Conservation (phyloP, 2,329 filamentous ascomycete genomes). For the Lanzia echinophila region DNA sequence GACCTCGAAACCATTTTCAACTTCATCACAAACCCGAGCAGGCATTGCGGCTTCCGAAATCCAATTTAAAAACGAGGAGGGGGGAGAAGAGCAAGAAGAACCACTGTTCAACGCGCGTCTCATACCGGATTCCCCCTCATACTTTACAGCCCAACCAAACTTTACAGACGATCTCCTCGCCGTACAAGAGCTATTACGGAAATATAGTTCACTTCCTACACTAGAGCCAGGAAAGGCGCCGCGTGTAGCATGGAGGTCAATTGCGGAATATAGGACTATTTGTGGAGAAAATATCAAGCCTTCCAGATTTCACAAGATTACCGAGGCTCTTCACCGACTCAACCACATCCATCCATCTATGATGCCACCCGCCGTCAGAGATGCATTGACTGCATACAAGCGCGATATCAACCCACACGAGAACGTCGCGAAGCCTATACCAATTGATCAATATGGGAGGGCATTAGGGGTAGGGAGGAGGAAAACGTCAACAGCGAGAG, state of each 20-base stretch:
- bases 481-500: conserved; percentile 80
- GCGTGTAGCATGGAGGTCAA: conserved; percentile 72
- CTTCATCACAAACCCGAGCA: conserved; percentile 24
- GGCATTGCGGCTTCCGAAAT: conserved; percentile 40
- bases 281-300: conserved; percentile 67
- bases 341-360: conserved; percentile 79
- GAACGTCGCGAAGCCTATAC: conserved; percentile 54
- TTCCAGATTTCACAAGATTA: conserved; percentile 70
- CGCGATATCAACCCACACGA: conserved; percentile 66
- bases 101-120: conserved; percentile 58
- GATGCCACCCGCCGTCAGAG: conserved; percentile 61
- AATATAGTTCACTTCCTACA: conserved; percentile 66
- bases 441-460: conserved; percentile 70
- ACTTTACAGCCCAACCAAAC: conserved; percentile 78
- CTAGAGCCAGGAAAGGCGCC: conserved; percentile 60
- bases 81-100: conserved; percentile 21
- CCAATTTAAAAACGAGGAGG: conserved; percentile 31
- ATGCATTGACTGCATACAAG: conserved; percentile 63
- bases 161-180: conserved; percentile 81
- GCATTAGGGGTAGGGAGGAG: conserved; percentile 75
- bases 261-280: conserved; percentile 66
- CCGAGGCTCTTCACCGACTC: conserved; percentile 69
- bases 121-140: conserved; percentile 81
- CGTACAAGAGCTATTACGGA: conserved; percentile 64
- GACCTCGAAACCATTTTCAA: conserved; percentile 24